Conservation (phyloP, 192 early-diverging fungal species). For the Coemansia sp. region DNA sequence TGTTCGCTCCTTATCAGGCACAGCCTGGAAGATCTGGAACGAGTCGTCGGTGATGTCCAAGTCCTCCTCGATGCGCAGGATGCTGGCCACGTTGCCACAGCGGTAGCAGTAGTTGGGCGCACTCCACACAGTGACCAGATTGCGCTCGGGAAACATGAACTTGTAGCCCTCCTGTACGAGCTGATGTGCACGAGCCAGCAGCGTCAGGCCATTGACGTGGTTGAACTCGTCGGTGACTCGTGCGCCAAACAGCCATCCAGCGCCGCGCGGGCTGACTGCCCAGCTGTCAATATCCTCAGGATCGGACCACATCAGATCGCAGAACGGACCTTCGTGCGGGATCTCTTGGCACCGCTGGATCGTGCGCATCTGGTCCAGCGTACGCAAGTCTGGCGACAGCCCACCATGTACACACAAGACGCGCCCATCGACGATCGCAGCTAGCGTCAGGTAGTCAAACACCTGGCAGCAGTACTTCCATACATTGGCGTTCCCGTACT, state of each 20-base stretch:
- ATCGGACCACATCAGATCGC: slow-evolving; percentile 52
- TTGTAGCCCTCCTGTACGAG: slow-evolving; percentile 96
- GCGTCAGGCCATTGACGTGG: slow-evolving; percentile 85
- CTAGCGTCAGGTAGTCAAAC: slow-evolving; percentile 91
- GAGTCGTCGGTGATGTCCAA: slow-evolving; percentile 74
- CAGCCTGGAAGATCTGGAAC: slow-evolving; percentile 96
- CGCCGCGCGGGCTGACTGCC: slow-evolving; percentile 94
- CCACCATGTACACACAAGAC: slow-evolving; percentile 97
- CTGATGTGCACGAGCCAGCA: slow-evolving; percentile 98
- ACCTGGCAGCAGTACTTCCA: slow-evolving; percentile 95
- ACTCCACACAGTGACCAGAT: slow-evolving; percentile 95
- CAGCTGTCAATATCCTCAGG: slow-evolving; percentile 77
- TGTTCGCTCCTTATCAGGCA: slow-evolving; percentile 84
- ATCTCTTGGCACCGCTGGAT: slow-evolving; percentile 85
- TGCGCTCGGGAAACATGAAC: slow-evolving; percentile 68
- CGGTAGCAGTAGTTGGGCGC: slow-evolving; percentile 98
- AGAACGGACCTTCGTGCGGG: slow-evolving; percentile 53
- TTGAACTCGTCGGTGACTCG: slow-evolving; percentile 98
- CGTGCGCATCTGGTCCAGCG: slow-evolving; percentile 91
- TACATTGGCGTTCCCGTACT: slow-evolving; percentile 82
- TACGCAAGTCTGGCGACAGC: slow-evolving; percentile 89
- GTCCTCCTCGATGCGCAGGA: slow-evolving; percentile 66
- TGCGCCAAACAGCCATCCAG: slow-evolving; percentile 96
- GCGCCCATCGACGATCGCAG: slow-evolving; percentile 84
- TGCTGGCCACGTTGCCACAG: slow-evolving; percentile 95